phyloP scores from a whole-genome alignment of 202 grass and related monocot species.

The Carex arenaria region DNA sequence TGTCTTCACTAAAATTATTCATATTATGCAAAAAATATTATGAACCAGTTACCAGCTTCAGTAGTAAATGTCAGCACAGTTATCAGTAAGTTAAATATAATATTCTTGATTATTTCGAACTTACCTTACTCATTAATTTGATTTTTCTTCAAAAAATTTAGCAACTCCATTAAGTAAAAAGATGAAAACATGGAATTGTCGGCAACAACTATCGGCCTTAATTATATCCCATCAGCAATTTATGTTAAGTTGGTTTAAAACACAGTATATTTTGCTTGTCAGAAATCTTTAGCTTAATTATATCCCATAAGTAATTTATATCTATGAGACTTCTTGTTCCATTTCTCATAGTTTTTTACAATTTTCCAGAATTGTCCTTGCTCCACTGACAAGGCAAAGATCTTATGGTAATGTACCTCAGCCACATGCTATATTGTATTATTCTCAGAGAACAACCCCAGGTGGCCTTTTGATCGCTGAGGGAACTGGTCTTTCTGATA shows the following conservation, averaged over 20 bases:
- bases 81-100: too few species aligned
- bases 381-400: slow-evolving; percentile 16
- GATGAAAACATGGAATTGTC: neutral
- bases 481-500: slow-evolving; percentile 20
- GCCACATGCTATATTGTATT: slow-evolving; percentile 24
- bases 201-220: neutral
- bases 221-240: neutral
- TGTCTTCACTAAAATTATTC: neutral
- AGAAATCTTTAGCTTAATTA: neutral
- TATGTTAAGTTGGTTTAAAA: neutral
- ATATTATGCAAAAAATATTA: too few species aligned
- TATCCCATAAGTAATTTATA: too few species aligned
- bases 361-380: slow-evolving; percentile 20
- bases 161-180: neutral
- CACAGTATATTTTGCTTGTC: neutral
- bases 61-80: too few species aligned
- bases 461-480: slow-evolving; percentile 24
- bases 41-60: neutral
- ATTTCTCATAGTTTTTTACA: neutral
- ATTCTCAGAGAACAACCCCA: slow-evolving; percentile 23
- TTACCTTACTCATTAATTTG: neutral
- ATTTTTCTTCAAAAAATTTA: neutral
- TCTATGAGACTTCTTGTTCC: neutral
- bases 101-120: neutral
- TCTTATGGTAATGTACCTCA: slow-evolving; percentile 11